Base-by-base conservation (phyloP, 805 yeast genomes). In the Pichia membranifaciens region DNA sequence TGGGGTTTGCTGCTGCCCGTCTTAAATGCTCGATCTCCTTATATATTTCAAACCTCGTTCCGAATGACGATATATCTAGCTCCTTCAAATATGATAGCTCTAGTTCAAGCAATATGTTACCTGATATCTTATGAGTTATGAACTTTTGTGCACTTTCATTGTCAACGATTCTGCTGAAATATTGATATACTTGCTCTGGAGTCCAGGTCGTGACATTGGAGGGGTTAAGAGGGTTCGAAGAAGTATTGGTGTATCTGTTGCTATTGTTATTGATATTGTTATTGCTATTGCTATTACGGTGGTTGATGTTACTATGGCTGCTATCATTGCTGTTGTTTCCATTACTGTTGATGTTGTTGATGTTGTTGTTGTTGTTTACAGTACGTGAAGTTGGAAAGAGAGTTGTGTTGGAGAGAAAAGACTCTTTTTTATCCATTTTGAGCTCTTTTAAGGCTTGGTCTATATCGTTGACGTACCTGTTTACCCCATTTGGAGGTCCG, bases 31-130 rank as follows among this genome's bases (percentile, higher is more conserved):
- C 95, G 57, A 93, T 91, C 61, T 87, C 96, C 60, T 88, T 89
- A 65, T 80, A 82, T 41, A 93, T 79, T 63, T 90, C 96, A 66
- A 89, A 93, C 53, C 99, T 76, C 0, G 96, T 90, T 23, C 99
- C 99, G 69, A 93, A 93, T 4, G 96, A 86, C 42, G 79, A 74
- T 44, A 93, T 91, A 48, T 90, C 99, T 49, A 93, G 71, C 65
- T 93, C 99, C 62, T 91, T 93, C 58, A 93, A 73, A 58, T 86
- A 86, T 1, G 87, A 76, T 51, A 91, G 72, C 58, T 91, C 97
- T 52, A 93, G 73, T 65, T 90, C 95, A 45, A 93, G 71, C 39
- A 93, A 67, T 45, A 93, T 91, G 5, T 79, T 70, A 25, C 99
- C 99, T 1, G 90, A 83, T 50, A 93, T 88, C 57, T 89, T 88